phyloP scores from a whole-genome alignment of 495 filamentous ascomycete genomes.

The Bacidia gigantensis region DNA sequence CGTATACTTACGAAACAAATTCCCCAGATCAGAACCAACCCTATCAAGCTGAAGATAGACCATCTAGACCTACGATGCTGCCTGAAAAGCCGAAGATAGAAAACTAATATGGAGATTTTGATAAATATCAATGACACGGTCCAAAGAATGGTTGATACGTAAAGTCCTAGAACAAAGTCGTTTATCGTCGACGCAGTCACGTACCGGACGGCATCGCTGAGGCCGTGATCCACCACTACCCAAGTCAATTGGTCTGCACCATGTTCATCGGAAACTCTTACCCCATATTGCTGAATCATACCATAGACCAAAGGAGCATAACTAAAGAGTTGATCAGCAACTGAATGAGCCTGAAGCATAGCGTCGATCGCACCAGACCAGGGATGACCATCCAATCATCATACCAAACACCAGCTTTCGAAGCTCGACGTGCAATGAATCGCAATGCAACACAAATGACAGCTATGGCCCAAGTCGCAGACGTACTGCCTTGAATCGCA shows the following conservation, averaged over 20 bases:
- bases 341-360: neutral
- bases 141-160: constrained; percentile 13
- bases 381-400: constrained; percentile 27
- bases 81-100: constrained; percentile 30
- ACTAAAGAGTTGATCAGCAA: neutral
- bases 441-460: constrained; percentile 9
- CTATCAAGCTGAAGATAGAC: constrained; percentile 21
- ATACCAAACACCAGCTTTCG: constrained; percentile 15
- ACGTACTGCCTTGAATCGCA: constrained; percentile 1
- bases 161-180: neutral
- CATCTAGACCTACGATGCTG: constrained; percentile 8
- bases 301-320: neutral
- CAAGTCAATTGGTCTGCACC: neutral
- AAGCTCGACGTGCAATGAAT: constrained; percentile 17
- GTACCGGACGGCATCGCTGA: neutral
- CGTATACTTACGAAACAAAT: neutral
- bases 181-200: neutral
- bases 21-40: constrained; percentile 12
- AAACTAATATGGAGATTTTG: constrained; percentile 28
- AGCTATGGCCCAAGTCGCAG: neutral
- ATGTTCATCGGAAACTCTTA: too few relatives aligned
- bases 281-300: neutral
- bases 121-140: constrained; percentile 19
- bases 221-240: neutral
- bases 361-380: constrained; percentile 12